Conservation (phyloP, 441 rosid genomes). For the Pelargonium exstipulatum region DNA sequence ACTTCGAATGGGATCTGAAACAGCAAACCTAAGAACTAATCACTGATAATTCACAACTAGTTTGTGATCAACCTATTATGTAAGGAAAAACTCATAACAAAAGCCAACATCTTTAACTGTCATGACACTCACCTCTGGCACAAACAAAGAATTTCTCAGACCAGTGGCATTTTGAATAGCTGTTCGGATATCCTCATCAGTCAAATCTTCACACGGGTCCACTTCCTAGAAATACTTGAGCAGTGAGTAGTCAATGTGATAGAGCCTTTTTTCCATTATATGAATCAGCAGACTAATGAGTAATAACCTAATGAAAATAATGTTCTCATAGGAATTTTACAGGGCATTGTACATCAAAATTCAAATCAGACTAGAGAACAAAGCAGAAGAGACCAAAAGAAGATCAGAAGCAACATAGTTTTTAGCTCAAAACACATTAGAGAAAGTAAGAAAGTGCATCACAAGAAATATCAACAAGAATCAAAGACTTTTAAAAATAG, state of each 20-base stretch:
- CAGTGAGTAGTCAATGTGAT: constrained; percentile 13
- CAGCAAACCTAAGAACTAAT: neutral
- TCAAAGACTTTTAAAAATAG: neutral
- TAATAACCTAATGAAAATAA: constrained; percentile 6
- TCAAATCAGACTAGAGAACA: neutral
- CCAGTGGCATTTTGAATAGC: constrained; percentile 98
- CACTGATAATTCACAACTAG: neutral
- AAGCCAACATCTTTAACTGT: constrained; percentile 19
- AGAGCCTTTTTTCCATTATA: neutral
- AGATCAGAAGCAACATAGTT: neutral
- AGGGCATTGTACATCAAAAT: neutral
- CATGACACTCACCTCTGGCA: constrained; percentile 60
- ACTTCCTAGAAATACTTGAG: constrained; percentile 51
- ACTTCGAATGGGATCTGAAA: constrained; percentile 91
- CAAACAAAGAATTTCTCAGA: constrained; percentile 79
- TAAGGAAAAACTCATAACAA: neutral
- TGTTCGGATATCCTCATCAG: constrained; percentile 84
- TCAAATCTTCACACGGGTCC: constrained; percentile 91
- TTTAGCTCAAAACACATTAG: neutral
- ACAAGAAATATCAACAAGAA: neutral
- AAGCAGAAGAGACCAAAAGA: neutral
- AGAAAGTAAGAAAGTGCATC: neutral
- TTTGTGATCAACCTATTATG: constrained; percentile 24
- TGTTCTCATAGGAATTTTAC: neutral
- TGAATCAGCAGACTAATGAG: constrained; percentile 7